Percentiles rank a stretch among this genome's conserved stretches.
phyloP scores from a whole-genome alignment of 306 rosid genomes.

The Rubus parviflorus region DNA sequence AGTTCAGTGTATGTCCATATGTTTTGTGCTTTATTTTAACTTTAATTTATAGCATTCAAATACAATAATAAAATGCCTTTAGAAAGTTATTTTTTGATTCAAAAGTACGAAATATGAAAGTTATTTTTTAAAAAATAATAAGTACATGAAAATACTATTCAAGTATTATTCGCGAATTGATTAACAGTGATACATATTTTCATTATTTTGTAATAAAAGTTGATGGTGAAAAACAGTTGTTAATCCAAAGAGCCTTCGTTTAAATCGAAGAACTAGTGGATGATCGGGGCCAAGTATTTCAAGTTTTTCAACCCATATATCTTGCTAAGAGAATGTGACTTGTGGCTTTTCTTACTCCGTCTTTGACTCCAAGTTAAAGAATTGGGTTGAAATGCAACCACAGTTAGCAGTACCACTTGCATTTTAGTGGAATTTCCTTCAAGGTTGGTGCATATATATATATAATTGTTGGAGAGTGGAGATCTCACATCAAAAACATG shows the following conservation, averaged over 20 bases:
- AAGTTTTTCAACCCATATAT: background rate
- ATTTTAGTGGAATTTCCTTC: conserved; percentile 12
- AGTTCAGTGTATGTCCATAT: too few relatives aligned
- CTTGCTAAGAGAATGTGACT: background rate
- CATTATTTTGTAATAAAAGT: background rate
- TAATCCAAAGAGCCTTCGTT: background rate
- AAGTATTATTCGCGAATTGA: too few relatives aligned
- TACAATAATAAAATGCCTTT: too few relatives aligned
- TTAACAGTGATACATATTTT: too few relatives aligned
- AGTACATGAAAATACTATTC: too few relatives aligned
- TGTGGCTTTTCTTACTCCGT: conserved; percentile 2
- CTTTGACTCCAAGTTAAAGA: background rate
- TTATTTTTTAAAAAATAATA: too few relatives aligned
- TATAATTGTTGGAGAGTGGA: too few relatives aligned
- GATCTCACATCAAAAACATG: too few relatives aligned
- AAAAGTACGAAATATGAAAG: too few relatives aligned
- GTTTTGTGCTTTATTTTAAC: too few relatives aligned
- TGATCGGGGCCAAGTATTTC: background rate
- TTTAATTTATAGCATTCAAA: too few relatives aligned
- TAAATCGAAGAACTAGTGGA: background rate
- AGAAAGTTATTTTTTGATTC: too few relatives aligned
- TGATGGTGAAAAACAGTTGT: background rate
- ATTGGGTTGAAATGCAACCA: conserved; percentile 1
- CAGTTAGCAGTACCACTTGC: background rate
- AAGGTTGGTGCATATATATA: background rate